Conservation (phyloP, 108 stramenopile genomes). For the Craspedostauros australis region DNA sequence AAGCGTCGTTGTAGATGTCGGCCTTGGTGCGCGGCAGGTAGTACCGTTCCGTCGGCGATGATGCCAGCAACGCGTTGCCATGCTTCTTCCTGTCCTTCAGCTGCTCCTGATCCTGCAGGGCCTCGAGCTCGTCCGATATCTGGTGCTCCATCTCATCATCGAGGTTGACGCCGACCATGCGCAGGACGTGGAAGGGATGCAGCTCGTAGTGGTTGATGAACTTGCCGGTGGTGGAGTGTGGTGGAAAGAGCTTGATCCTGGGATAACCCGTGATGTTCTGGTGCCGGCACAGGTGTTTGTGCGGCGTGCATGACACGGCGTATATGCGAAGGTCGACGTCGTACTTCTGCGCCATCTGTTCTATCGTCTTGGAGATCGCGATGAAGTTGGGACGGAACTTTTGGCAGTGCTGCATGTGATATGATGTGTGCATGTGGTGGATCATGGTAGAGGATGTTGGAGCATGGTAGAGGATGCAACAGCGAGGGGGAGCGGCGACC, state of each 20-base stretch:
- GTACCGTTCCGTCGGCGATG: background rate
- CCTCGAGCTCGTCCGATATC: background rate
- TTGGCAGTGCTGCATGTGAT: no score
- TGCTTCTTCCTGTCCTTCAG: background rate
- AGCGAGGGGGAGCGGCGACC: no score
- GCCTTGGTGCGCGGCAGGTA: constrained; percentile 35
- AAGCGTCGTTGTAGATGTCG: constrained; percentile 64
- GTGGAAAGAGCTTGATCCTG: constrained; percentile 33
- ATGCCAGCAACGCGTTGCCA: background rate
- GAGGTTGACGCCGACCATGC: constrained; percentile 18
- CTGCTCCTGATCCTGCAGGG: constrained; percentile 2
- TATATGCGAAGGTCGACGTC: constrained; percentile 40
- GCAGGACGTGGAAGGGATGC: constrained; percentile 29
- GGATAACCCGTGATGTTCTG: constrained; percentile 44
- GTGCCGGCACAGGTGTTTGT: constrained; percentile 46
- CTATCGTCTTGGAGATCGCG: constrained; percentile 38
- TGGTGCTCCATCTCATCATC: constrained; percentile 3
- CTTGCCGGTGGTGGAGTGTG: constrained; percentile 30
- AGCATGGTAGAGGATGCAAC: no score
- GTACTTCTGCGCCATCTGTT: constrained; percentile 9
- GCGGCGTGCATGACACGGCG: constrained; percentile 71
- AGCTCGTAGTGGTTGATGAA: constrained; percentile 9
- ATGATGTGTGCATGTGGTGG: no score
- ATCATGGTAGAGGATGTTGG: no score
- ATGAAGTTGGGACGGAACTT: constrained; percentile 36